Conservation (phyloP, 352 stramenopile genomes). For the Elongisporangium undulatum region DNA sequence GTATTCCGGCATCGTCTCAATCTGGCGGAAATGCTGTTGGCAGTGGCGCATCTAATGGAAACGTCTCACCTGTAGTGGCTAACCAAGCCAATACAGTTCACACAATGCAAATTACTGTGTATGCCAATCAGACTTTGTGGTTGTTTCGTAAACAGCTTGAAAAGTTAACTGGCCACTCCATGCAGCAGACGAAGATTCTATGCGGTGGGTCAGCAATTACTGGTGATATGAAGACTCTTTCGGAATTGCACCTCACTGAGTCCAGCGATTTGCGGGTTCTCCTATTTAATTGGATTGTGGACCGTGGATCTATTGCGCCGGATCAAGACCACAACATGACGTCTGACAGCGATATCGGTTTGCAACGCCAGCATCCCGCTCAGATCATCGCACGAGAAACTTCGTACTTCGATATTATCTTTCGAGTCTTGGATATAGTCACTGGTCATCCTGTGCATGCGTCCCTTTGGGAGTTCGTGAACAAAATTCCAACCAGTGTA, state of each 20-base stretch:
- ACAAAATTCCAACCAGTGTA: constrained; percentile 76
- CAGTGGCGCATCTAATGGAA: constrained; percentile 1
- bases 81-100: constrained; percentile 53
- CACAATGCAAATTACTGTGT: constrained; percentile 53
- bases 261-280: constrained; percentile 73
- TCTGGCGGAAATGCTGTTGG: constrained; percentile 15
- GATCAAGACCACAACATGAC: constrained; percentile 38
- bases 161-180: constrained; percentile 56
- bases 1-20: constrained; percentile 48
- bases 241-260: constrained; percentile 75
- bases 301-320: constrained; percentile 28
- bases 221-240: constrained; percentile 76
- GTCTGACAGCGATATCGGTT: constrained; percentile 7
- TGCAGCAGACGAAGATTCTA: constrained; percentile 82
- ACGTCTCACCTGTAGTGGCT: constrained; percentile 1
- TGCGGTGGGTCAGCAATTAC: constrained; percentile 58
- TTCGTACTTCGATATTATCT: constrained; percentile 83
- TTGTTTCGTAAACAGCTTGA: constrained; percentile 76
- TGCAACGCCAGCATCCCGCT: constrained; percentile 41
- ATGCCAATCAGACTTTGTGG: constrained; percentile 74
- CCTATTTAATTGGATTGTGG: constrained; percentile 79
- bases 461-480: constrained; percentile 74
- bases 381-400: constrained; percentile 57
- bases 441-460: constrained; percentile 57
- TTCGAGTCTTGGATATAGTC: constrained; percentile 71